phyloP scores from a whole-genome alignment of 768 basidiomycete genomes.

The Mycena olivaceomarginata region DNA sequence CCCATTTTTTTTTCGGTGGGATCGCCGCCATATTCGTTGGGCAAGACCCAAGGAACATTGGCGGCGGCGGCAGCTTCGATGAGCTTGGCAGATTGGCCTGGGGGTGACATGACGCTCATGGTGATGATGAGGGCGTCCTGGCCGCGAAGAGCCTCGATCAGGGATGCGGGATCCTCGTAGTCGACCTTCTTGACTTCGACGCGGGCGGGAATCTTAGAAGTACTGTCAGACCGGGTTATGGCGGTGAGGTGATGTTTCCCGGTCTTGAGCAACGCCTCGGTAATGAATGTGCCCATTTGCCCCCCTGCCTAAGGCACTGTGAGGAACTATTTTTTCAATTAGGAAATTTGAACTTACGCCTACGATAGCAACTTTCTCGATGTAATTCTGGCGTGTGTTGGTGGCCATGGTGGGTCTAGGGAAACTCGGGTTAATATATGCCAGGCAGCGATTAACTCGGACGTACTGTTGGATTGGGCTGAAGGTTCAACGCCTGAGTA shows the following conservation, averaged over 20 bases:
- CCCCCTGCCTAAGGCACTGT: constrained; percentile 9
- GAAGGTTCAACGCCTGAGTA: constrained; percentile 13
- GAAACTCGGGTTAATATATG: neutral
- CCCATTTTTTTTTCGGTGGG: neutral
- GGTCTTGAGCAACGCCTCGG: constrained; percentile 1
- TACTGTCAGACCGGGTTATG: constrained; percentile 1
- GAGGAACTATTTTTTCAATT: neutral
- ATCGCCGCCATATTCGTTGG: constrained; percentile 7
- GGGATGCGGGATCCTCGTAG: constrained; percentile 1
- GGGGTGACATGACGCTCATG: constrained; percentile 4
- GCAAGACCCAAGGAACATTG: constrained; percentile 5
- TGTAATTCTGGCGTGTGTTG: neutral
- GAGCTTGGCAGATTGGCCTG: constrained; percentile 8
- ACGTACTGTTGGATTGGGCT: constrained; percentile 14
- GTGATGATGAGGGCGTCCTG: constrained; percentile 8
- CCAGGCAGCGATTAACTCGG: constrained; percentile 3
- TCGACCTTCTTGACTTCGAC: constrained; percentile 7
- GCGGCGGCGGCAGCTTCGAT: constrained; percentile 6
- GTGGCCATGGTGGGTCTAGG: constrained; percentile 6
- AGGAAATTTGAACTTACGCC: constrained; percentile 11
- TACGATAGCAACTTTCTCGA: constrained; percentile 8
- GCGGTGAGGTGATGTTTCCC: constrained; percentile 5
- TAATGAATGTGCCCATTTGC: constrained; percentile 2
- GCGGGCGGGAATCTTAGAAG: neutral
- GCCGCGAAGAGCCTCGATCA: constrained; percentile 4